phyloP scores from a whole-genome alignment of 768 basidiomycete species.

The Calvatia gigantea region DNA sequence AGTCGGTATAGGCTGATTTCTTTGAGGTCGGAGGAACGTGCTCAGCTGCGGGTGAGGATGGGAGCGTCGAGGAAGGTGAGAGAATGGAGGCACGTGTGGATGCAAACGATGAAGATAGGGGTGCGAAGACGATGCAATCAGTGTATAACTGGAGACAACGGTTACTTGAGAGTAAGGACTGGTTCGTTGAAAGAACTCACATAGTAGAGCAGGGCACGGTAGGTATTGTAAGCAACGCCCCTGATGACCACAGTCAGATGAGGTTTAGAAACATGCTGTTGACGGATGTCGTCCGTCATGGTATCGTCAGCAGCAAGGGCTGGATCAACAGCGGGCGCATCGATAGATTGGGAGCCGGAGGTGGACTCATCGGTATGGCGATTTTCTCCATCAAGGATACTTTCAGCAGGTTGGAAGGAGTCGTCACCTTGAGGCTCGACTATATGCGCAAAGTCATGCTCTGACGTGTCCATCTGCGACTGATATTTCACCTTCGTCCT shows the following conservation, averaged over 20 bases:
- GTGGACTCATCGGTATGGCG: neutral
- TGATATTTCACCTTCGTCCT: conserved; percentile 18
- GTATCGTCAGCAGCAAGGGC: neutral
- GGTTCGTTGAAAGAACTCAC: conserved; percentile 34
- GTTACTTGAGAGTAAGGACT: neutral
- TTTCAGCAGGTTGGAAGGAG: conserved; percentile 13
- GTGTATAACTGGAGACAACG: conserved; percentile 67
- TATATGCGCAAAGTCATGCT: conserved; percentile 4
- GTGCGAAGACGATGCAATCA: conserved; percentile 80
- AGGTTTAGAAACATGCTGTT: neutral
- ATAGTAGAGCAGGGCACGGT: conserved; percentile 63
- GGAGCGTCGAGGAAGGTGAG: conserved; percentile 22
- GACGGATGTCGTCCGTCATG: neutral
- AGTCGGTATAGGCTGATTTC: conserved; percentile 19
- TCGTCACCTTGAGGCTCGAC: conserved; percentile 28
- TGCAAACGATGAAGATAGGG: conserved; percentile 69
- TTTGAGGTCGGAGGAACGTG: conserved; percentile 12
- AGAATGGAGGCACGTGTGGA: conserved; percentile 20
- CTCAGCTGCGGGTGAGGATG: conserved; percentile 27
- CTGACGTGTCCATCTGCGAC: conserved; percentile 2
- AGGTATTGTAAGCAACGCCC: conserved; percentile 46
- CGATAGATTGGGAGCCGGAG: conserved; percentile 1
- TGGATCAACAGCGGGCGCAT: neutral
- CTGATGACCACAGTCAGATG: conserved; percentile 40
- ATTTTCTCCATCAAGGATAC: conserved; percentile 19